Evolutionary conservation across 2,329 filamentous ascomycete genomes (phyloP).

Genomic region (Diaporthe sp.): DNA sequence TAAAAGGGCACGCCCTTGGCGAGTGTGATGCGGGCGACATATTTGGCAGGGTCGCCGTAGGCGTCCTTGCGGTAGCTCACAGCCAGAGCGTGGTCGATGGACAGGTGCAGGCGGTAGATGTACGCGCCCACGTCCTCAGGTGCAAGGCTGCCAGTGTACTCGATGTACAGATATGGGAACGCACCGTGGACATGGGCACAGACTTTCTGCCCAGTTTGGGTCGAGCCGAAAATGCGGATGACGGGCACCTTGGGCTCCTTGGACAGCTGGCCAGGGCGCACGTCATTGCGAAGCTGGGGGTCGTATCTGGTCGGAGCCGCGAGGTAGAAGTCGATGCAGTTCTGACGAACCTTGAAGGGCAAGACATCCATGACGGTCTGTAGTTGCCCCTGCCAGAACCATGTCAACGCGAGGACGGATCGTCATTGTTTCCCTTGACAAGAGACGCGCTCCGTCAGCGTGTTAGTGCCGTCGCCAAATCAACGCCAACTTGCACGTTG

Average conservation of each 20-base stretch:
- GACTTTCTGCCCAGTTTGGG: slow-evolving; percentile 94
- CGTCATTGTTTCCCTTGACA: slow-evolving; percentile 20
- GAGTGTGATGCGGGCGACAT: slow-evolving; percentile 89
- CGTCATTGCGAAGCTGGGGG: slow-evolving; percentile 77
- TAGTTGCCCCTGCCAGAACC: neutral
- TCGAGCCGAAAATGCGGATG: slow-evolving; percentile 90
- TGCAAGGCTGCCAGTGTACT: slow-evolving; percentile 78
- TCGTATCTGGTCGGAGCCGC: slow-evolving; percentile 82
- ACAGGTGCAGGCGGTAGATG: slow-evolving; percentile 81
- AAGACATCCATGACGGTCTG: slow-evolving; percentile 58
- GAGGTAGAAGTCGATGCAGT: slow-evolving; percentile 97
- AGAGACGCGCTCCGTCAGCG: slow-evolving; percentile 19
- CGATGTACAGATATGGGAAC: slow-evolving; percentile 94
- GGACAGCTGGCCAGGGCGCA: slow-evolving; percentile 66
- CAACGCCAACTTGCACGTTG: neutral
- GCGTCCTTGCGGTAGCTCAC: slow-evolving; percentile 84
- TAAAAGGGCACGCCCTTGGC: slow-evolving; percentile 97
- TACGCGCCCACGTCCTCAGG: slow-evolving; percentile 78
- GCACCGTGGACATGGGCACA: slow-evolving; percentile 96
- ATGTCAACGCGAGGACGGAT: neutral
- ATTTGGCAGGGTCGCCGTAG: slow-evolving; percentile 73
- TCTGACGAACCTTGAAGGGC: slow-evolving; percentile 88
- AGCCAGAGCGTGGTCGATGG: slow-evolving; percentile 90
- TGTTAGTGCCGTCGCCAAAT: slow-evolving; percentile 20
- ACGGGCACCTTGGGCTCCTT: slow-evolving; percentile 83